A percentile compares a stretch with the other conserved stretches of the same genome.
These are phyloP conservation scores for Chlorella sp. DNA, from an alignment of 139 green algal genomes.

Conservation along the genomic window DNA sequence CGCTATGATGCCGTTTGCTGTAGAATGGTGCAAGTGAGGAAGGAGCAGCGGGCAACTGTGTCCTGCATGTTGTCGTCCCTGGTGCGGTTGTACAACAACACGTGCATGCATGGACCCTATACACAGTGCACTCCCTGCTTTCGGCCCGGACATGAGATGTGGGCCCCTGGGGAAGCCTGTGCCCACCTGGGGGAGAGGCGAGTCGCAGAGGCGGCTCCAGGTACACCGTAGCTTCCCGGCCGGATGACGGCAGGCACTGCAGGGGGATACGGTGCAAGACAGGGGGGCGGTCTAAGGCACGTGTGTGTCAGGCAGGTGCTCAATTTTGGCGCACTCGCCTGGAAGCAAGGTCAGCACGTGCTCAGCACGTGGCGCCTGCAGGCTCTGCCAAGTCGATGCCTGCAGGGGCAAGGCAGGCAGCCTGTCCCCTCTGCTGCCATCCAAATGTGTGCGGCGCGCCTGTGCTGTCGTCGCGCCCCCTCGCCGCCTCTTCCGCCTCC, in stretches of 20 bases:
- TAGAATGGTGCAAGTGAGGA: background rate
- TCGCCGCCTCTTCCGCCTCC: conserved; percentile 48
- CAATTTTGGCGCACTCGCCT: no score
- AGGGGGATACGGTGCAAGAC: background rate
- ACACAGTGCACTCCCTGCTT: no score
- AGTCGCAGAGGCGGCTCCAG: background rate
- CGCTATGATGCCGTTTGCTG: no score
- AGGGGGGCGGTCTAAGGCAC: background rate
- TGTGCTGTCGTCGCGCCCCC: conserved; percentile 19
- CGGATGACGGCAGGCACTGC: conserved; percentile 47
- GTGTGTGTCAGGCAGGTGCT: no score
- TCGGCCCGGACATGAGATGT: background rate
- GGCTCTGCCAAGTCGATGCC: background rate
- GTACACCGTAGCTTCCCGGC: conserved; percentile 22
- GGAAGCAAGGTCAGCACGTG: no score
- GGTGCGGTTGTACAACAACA: no score
- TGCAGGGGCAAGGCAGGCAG: background rate
- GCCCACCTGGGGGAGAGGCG: background rate
- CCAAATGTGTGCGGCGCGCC: background rate
- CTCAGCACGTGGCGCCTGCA: background rate
- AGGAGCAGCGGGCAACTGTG: no score
- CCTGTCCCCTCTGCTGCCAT: no score
- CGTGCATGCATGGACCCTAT: no score
- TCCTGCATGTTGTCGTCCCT: no score
- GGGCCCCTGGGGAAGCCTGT: background rate